A percentile compares a stretch with the other conserved stretches of the same genome.
These are phyloP conservation scores for Phyllosticta citribraziliensis DNA, from an alignment of 2,329 filamentous ascomycete genomes.

Conservation along the genomic window DNA sequence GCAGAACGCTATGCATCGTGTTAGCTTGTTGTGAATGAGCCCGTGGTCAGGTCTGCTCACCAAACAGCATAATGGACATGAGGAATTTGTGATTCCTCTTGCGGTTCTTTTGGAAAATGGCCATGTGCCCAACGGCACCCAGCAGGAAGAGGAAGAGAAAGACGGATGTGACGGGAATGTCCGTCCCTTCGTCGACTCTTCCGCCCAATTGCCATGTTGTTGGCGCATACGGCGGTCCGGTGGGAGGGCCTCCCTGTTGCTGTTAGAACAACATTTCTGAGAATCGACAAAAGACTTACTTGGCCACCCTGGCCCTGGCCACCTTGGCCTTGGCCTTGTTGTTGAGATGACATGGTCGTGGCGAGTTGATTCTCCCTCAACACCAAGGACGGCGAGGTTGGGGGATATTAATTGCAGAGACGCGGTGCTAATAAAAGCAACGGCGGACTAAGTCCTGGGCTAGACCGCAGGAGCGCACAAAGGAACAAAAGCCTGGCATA, in stretches of 20 bases:
- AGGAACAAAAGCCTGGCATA: neutral
- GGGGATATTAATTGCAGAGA: neutral
- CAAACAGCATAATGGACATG: conserved; percentile 30
- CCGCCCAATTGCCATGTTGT: conserved; percentile 28
- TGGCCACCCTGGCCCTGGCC: neutral
- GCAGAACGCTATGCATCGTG: conserved; percentile 28
- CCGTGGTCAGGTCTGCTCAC: conserved; percentile 15
- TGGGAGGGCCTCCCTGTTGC: neutral
- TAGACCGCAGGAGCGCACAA: neutral
- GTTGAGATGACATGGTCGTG: neutral
- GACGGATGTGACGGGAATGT: conserved; percentile 32
- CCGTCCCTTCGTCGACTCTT: conserved; percentile 23
- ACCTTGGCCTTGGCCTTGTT: neutral
- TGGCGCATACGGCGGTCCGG: conserved; percentile 20
- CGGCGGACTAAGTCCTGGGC: neutral
- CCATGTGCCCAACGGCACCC: conserved; percentile 32
- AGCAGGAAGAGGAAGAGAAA: conserved; percentile 33
- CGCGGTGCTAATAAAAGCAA: neutral
- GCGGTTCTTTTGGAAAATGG: conserved; percentile 31
- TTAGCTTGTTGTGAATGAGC: neutral
- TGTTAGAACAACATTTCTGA: neutral
- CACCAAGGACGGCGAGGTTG: neutral
- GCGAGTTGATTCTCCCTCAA: neutral
- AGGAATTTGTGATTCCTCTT: conserved; percentile 32
- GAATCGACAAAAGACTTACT: neutral